Evolutionary conservation across 2,329 filamentous ascomycete species (phyloP).

Genomic region (Alternaria alternata): DNA sequence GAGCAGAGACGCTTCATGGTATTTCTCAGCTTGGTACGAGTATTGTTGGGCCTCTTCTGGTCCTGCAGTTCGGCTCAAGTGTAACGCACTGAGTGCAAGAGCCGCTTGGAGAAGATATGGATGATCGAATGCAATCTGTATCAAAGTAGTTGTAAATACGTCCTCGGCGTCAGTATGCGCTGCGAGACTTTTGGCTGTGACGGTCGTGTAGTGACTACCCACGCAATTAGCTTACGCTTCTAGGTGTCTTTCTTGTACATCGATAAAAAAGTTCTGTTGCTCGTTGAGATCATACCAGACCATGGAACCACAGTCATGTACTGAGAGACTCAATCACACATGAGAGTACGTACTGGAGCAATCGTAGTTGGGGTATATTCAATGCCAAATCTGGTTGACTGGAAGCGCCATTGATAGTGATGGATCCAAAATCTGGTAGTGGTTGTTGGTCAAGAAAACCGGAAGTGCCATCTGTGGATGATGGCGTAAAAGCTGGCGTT

Average conservation of each 20-base stretch:
- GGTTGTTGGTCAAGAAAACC: constrained; percentile 10
- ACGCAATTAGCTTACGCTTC: not conserved
- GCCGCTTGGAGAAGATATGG: constrained; percentile 56
- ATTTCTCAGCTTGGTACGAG: constrained; percentile 26
- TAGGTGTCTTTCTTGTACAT: not conserved
- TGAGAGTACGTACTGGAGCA: constrained; percentile 33
- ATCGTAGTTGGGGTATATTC: constrained; percentile 37
- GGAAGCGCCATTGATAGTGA: not conserved
- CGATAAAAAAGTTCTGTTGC: not conserved
- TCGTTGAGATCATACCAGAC: not conserved
- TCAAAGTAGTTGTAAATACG: constrained; percentile 32
- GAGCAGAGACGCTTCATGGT: constrained; percentile 32
- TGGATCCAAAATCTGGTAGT: not conserved
- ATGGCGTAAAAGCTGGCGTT: constrained; percentile 21
- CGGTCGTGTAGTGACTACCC: constrained; percentile 37
- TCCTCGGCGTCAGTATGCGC: constrained; percentile 26
- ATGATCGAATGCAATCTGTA: constrained; percentile 51
- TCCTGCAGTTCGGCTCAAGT: constrained; percentile 50
- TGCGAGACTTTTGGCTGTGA: constrained; percentile 36
- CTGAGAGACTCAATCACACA: not conserved
- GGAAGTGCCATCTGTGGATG: constrained; percentile 23
- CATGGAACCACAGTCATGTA: not conserved
- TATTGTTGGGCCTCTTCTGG: constrained; percentile 19
- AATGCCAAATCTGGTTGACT: constrained; percentile 8
- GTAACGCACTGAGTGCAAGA: constrained; percentile 55